Percentiles rank a stretch among this genome's conserved stretches.
Conservation (phyloP, 768 basidiomycete genomes). For the Trametes cinnabarina region DNA sequence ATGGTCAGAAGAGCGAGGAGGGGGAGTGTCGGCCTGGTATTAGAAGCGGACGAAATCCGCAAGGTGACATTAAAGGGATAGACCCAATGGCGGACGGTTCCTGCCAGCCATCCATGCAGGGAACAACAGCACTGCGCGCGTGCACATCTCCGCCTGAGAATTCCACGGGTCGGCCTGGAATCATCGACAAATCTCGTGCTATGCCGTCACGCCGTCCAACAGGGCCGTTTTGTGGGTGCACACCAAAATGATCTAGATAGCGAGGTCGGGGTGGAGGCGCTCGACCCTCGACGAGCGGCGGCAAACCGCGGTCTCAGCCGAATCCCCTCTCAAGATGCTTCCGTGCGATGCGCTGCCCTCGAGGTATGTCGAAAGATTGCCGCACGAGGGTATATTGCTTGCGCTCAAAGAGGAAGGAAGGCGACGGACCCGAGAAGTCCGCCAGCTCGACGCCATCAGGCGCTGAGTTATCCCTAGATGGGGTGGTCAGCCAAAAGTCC, state of each 20-base stretch:
- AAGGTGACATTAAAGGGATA: slow-evolving; percentile 10
- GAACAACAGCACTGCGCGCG: slow-evolving; percentile 6
- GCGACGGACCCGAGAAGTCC: slow-evolving; percentile 12
- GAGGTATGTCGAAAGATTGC: not conserved
- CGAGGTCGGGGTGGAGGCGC: not conserved
- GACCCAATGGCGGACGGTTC: slow-evolving; percentile 8
- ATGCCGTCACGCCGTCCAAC: slow-evolving; percentile 4
- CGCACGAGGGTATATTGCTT: slow-evolving; percentile 15
- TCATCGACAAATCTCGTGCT: not conserved
- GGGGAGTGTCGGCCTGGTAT: not conserved
- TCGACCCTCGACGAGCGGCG: not conserved
- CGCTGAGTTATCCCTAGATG: not conserved
- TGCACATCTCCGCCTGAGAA: not conserved
- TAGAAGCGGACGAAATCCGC: slow-evolving; percentile 12
- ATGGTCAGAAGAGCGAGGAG: slow-evolving; percentile 2
- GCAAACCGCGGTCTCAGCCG: slow-evolving; percentile 13
- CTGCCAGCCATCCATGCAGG: slow-evolving; percentile 16
- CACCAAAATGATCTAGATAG: slow-evolving; percentile 8
- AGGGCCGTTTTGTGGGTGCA: slow-evolving; percentile 11
- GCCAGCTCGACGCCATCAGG: not conserved
- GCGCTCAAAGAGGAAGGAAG: slow-evolving; percentile 3
- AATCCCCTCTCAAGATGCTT: slow-evolving; percentile 1
- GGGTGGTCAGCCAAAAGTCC: not conserved
- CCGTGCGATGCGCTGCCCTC: slow-evolving; percentile 10
- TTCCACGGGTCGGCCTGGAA: slow-evolving; percentile 5